phyloP scores from a whole-genome alignment of 306 rosid species.

The Acacia melanoxylon region DNA sequence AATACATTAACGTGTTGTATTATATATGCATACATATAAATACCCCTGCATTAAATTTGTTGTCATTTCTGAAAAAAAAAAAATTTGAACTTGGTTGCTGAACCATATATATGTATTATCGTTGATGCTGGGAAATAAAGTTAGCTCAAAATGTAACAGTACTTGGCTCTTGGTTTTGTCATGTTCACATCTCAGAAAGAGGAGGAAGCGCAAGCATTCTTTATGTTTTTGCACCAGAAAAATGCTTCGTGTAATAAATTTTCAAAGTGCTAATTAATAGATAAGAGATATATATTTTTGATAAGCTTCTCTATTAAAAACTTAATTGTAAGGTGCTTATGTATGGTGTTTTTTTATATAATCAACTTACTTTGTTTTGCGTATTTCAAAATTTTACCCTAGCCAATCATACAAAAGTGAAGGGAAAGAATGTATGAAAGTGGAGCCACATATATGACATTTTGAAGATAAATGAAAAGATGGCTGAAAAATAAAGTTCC shows the following conservation, averaged over 20 bases:
- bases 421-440: conserved; percentile 54
- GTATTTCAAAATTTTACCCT: not conserved
- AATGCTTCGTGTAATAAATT: conserved; percentile 29
- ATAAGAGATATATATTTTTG: not conserved
- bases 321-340: not conserved
- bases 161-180: conserved; percentile 38
- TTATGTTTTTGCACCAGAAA: conserved; percentile 35
- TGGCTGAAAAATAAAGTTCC: conserved; percentile 55
- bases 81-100: no score
- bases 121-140: no score
- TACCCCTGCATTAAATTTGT: no score
- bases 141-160: conserved; percentile 36
- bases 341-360: not conserved
- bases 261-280: not conserved
- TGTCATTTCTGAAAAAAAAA: no score
- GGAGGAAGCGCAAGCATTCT: conserved; percentile 27
- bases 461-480: conserved; percentile 56
- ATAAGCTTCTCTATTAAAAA: not conserved
- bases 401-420: conserved; percentile 48
- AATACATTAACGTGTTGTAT: no score
- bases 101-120: no score
- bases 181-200: conserved; percentile 45
- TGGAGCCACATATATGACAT: conserved; percentile 33
- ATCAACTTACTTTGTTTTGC: not conserved
- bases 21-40: no score